phyloP scores from a whole-genome alignment of 805 yeast species.

The Sungouiozyma ichnusensis region DNA sequence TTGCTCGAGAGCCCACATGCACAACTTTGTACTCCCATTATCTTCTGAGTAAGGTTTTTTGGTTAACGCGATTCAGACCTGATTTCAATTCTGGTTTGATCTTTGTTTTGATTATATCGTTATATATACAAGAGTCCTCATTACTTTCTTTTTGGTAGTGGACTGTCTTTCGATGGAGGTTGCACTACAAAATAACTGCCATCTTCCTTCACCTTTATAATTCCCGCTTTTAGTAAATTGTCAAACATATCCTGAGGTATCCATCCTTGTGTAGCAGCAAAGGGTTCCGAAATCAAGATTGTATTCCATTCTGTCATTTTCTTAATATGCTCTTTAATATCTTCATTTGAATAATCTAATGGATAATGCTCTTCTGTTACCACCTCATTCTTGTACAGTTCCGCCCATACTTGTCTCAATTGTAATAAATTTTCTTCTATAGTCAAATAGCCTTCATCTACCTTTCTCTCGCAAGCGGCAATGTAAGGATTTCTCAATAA shows the following conservation, averaged over 20 bases:
- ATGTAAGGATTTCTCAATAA: conserved; percentile 54
- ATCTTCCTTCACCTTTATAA: conserved; percentile 49
- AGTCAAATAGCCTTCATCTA: conserved; percentile 47
- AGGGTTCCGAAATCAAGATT: conserved; percentile 61
- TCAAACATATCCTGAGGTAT: conserved; percentile 89
- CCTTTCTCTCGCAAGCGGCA: conserved; percentile 48
- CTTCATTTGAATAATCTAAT: conserved; percentile 45
- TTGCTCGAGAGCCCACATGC: too few relatives aligned
- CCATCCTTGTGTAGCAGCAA: conserved; percentile 90
- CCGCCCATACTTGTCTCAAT: conserved; percentile 58
- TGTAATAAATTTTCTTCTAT: conserved; percentile 60
- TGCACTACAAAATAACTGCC: conserved; percentile 36
- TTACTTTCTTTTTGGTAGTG: too few relatives aligned
- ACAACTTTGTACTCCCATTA: too few relatives aligned
- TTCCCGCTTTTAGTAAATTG: conserved; percentile 54
- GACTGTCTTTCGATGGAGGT: too few relatives aligned
- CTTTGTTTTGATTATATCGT: neutral
- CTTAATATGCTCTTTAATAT: conserved; percentile 45
- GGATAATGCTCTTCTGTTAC: conserved; percentile 48
- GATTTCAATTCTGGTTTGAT: too few relatives aligned
- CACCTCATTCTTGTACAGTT: conserved; percentile 47
- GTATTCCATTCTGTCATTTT: conserved; percentile 59
- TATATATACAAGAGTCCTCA: neutral
- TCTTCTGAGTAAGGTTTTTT: too few relatives aligned
- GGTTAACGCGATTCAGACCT: too few relatives aligned